phyloP scores from a whole-genome alignment of 2,329 filamentous ascomycete species.

The Fusarium pininemorale region DNA sequence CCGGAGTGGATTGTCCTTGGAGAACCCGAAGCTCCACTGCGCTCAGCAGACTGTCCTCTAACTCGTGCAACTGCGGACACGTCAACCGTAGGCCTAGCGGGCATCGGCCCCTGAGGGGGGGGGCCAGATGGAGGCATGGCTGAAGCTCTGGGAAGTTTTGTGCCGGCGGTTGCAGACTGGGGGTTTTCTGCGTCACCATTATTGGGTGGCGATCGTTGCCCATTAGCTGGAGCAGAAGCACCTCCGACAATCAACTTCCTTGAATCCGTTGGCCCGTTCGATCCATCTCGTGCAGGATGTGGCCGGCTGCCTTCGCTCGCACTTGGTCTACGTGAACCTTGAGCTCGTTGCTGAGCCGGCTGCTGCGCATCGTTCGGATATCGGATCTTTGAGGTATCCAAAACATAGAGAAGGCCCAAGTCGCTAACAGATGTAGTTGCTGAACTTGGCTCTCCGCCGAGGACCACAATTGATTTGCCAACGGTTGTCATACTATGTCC shows the following conservation, averaged over 20 bases:
- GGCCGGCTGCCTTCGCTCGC: conserved; percentile 52
- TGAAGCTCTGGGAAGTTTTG: conserved; percentile 49
- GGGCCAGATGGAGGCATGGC: conserved; percentile 56
- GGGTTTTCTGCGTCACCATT: conserved; percentile 51
- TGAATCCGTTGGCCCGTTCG: conserved; percentile 60
- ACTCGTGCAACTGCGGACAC: conserved; percentile 53
- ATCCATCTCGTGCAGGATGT: conserved; percentile 60
- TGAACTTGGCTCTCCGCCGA: conserved; percentile 94
- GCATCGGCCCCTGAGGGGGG: conserved; percentile 64
- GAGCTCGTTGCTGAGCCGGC: conserved; percentile 48
- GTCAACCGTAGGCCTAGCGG: conserved; percentile 56
- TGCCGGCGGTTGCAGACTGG: conserved; percentile 46
- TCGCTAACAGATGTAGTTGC: conserved; percentile 83
- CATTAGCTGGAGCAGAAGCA: conserved; percentile 50
- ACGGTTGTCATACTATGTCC: conserved; percentile 98
- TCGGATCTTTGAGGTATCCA: conserved; percentile 95
- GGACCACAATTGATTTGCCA: conserved; percentile 89
- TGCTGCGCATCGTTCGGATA: conserved; percentile 81
- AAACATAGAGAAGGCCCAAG: conserved; percentile 85
- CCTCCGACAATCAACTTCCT: conserved; percentile 55
- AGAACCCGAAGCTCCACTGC: conserved; percentile 50
- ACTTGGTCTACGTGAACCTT: conserved; percentile 55
- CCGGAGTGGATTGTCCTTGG: conserved; percentile 48
- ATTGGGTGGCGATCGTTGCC: conserved; percentile 51
- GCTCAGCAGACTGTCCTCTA: conserved; percentile 61